These are phyloP conservation scores for Gaultheria prostrata DNA, from an alignment of 148 eudicot genomes.

Conservation along the genomic window DNA sequence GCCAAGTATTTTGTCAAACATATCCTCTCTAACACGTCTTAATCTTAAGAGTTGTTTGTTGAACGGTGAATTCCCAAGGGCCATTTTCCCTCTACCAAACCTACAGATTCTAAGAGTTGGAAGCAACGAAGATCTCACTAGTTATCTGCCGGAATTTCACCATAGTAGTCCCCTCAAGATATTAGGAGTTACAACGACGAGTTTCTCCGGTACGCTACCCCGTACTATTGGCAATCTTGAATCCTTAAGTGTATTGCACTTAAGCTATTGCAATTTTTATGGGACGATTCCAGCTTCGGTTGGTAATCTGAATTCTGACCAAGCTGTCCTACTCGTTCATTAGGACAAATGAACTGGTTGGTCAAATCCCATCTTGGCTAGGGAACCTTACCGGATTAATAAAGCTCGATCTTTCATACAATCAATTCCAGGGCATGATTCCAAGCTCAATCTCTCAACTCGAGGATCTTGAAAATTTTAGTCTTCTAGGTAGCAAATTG, in stretches of 20 bases:
- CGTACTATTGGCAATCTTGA: conserved; percentile 28
- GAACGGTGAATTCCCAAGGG: conserved; percentile 15
- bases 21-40: conserved; percentile 19
- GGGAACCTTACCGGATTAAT: neutral
- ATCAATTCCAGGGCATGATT: neutral
- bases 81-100: conserved; percentile 30
- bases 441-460: neutral
- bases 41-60: conserved; percentile 13
- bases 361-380: neutral
- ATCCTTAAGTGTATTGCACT: neutral
- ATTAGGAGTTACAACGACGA: conserved; percentile 9
- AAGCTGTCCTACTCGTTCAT: neutral
- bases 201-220: conserved; percentile 21
- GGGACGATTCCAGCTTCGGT: neutral
- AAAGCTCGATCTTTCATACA: neutral
- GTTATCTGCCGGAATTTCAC: conserved; percentile 34
- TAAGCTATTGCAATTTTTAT: neutral
- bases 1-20: conserved; percentile 18
- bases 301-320: neutral
- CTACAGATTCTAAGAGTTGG: conserved; percentile 19
- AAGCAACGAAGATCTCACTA: conserved; percentile 14
- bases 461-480: neutral
- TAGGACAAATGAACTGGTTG: neutral
- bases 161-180: neutral
- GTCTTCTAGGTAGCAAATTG: fast-evolving